Conservation (phyloP, 805 yeast genomes). For the Saccharomycopsis sp. region DNA sequence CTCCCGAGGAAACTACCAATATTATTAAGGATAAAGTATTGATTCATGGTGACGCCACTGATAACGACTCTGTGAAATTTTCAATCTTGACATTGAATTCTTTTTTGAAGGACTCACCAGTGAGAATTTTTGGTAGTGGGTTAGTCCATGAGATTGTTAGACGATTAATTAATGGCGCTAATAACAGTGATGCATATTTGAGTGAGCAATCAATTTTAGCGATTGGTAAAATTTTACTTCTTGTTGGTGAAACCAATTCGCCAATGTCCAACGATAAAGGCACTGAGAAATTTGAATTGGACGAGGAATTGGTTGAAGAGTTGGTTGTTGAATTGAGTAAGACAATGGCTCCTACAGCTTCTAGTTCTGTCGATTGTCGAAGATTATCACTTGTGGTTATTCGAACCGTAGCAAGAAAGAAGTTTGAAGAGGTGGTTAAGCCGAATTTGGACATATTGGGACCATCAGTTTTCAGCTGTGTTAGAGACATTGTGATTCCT, state of each 20-base stretch:
- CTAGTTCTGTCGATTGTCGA: conserved; percentile 68
- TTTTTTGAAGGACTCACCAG: conserved; percentile 71
- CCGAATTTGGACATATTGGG: conserved; percentile 52
- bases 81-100: conserved; percentile 71
- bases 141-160: conserved; percentile 42
- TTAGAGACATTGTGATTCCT: conserved; percentile 85
- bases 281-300: conserved; percentile 33
- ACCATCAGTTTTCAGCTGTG: conserved; percentile 72
- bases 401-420: conserved; percentile 65
- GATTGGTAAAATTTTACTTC: conserved; percentile 68
- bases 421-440: conserved; percentile 41
- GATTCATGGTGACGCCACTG: conserved; percentile 33
- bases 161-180: conserved; percentile 40
- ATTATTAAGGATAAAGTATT: conserved; percentile 57
- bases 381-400: conserved; percentile 70
- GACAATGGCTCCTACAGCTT: conserved; percentile 43
- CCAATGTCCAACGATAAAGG: conserved; percentile 24
- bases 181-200: conserved; percentile 42
- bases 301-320: conserved; percentile 34
- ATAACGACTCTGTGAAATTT: conserved; percentile 47
- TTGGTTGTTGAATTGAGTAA: conserved; percentile 47
- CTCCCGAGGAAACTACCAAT: conserved; percentile 53
- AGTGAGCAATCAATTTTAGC: conserved; percentile 76
- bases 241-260: conserved; percentile 36
- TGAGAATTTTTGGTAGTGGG: conserved; percentile 48